Evolutionary conservation across 305 asterid species (phyloP), one percentile per base, ranked within the genome.

Genomic region (Solanum aculeatissimum): DNA sequence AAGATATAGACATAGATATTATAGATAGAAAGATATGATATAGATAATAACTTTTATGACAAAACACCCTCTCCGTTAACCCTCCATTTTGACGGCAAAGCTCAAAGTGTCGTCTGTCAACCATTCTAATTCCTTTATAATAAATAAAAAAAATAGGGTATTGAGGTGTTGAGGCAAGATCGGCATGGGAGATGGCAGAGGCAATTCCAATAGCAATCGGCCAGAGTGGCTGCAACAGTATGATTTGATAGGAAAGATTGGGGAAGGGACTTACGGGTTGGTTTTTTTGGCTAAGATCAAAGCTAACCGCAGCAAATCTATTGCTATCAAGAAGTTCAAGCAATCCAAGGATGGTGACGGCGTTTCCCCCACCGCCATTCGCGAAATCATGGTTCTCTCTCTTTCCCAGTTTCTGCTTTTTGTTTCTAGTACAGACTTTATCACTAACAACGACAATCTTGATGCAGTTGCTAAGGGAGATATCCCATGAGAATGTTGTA

Each of bases 291-390:
- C 98, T 21, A 97, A 93, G 92, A 89, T 97, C 12, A 97, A 95
- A 91, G 84, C 96, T 60, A 94, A 92, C 82, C 94, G 96, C 49
- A 80, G 93, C 81, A 95, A 94, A 92, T 90, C 98, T 53, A 94
- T 97, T 51, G 99, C 99, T 13, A 95, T 97, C 85, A 97, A 97
- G 91, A 97, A 95, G 86, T 97, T 97, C 94, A 97, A 95, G 97
- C 98, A 94, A 90, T 93, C 98, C 72, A 97, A 97, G 87, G 99
- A 97, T 14, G 99, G 99, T 7, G 99, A 97, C 85, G 98, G 99
- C 83, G 97, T 97, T 84, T 97, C 99, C 81, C 99, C 99, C 9
- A 97, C 98, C 19, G 99, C 99, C 25, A 97, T 97, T 89, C 98
- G 99, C 43, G 99, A 97, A 92, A 97, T 97, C 82, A 97, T 97